Base-by-base conservation (phyloP, 495 filamentous ascomycete species). In the Platismatia glauca region DNA sequence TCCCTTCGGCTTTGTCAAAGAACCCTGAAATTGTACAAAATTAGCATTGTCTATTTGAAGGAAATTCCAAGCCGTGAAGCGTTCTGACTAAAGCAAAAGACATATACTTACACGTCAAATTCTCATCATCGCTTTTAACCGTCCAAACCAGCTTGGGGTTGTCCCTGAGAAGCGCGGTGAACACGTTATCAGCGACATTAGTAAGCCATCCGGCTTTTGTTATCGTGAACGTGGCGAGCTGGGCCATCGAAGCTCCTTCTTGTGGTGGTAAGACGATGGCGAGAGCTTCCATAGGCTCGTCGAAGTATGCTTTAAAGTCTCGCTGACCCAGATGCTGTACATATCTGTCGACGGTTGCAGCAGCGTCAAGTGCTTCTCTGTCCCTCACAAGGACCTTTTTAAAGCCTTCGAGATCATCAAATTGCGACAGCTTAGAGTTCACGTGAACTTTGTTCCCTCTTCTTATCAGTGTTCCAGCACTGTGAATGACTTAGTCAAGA, bases 151-250 rank as follows among this genome's bases (percentile, higher is more conserved):
- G 82, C 76, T 87, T 91, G 64, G 89, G 85, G 72, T 90, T 89
- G 69, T 97, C 92, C 75, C 93, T 95, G 78, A 91, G 90, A 70
- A 98, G 87, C 59, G 87, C 84, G 57, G 89, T 86, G 73, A 98
- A 96, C 57, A 97, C 89, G 72, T 98, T 98, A 73, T 98, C 94
- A n/a, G 93, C 89, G 35, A 97, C 86, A 69, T 97, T 97, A 27
- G 87, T 92, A 53, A 97, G 74, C 93, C 95, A 98, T 48, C 91
- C 94, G 15, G 91, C 83, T 76, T 96, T 97, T 58, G 90, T 96
- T 68, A 96, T 94, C 59, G 91, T 94, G 70, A 97, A 89, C 20
- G 94, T 96, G 37, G 92, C 90, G 41, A 98, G 79, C 57, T 94
- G 90, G 4, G 95, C 88, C 55, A 85, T 75, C 9, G 72, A 65